A percentile compares a stretch with the other conserved stretches of the same genome.
Conservation (phyloP, 495 filamentous ascomycete species). For the Apodospora peruviana region DNA sequence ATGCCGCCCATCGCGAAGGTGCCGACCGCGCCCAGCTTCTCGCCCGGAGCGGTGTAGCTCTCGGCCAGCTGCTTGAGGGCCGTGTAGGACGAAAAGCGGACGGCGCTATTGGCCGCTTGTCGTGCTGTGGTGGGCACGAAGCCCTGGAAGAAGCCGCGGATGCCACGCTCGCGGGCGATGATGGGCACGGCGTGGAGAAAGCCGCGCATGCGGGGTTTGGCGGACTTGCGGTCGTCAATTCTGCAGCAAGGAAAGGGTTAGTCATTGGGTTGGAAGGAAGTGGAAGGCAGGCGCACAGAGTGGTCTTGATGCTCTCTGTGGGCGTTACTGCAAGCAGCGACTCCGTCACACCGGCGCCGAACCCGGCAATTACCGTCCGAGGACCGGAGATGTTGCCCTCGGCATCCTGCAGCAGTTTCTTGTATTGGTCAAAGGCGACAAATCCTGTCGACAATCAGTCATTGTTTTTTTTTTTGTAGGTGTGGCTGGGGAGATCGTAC, state of each 20-base stretch:
- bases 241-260: conserved; percentile 30
- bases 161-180: conserved; percentile 79
- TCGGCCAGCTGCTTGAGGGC: conserved; percentile 86
- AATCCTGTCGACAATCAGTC: conserved; percentile 56
- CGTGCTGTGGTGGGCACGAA: conserved; percentile 92
- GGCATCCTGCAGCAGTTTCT: conserved; percentile 72
- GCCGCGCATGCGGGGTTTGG: conserved; percentile 80
- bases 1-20: conserved; percentile 90
- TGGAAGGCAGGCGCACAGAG: conserved; percentile 50
- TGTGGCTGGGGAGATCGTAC: conserved; percentile 46
- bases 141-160: conserved; percentile 92
- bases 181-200: conserved; percentile 86
- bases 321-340: conserved; percentile 91
- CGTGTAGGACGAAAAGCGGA: conserved; percentile 85
- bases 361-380: conserved; percentile 84
- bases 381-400: conserved; percentile 88
- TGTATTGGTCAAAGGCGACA: conserved; percentile 92
- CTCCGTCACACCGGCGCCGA: conserved; percentile 92
- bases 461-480: not conserved
- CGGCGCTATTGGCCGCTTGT: conserved; percentile 90
- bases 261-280: not conserved
- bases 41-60: conserved; percentile 85
- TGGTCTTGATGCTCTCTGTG: conserved; percentile 97
- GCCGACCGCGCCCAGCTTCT: conserved; percentile 83
- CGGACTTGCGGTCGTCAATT: conserved; percentile 90